phyloP scores from a whole-genome alignment of 345 rosid species.

The Barbarea vulgaris region DNA sequence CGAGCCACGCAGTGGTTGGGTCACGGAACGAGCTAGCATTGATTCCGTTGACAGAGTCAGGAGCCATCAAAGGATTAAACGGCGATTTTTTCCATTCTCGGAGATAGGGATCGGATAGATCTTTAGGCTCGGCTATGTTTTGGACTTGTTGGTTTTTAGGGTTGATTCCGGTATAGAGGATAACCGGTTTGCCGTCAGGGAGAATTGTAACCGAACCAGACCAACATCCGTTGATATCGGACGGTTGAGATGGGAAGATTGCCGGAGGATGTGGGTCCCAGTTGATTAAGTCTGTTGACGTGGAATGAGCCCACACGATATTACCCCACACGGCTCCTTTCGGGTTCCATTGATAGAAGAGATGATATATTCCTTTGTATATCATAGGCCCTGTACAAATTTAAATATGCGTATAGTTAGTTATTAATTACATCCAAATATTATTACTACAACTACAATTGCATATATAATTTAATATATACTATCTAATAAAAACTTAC shows the following conservation, averaged over 20 bases:
- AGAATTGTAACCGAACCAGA: conserved; percentile 77
- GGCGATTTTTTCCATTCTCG: conserved; percentile 62
- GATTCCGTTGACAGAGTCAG: conserved; percentile 43
- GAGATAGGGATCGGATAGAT: conserved; percentile 65
- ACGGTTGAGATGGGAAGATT: conserved; percentile 56
- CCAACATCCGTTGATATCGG: conserved; percentile 70
- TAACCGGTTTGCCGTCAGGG: conserved; percentile 49
- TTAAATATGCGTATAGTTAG: not conserved
- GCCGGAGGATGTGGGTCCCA: conserved; percentile 66
- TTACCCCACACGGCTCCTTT: conserved; percentile 71
- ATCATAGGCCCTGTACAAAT: conserved; percentile 58
- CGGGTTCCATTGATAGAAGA: conserved; percentile 79
- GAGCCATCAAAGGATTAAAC: conserved; percentile 60
- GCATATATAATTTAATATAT: too few species aligned
- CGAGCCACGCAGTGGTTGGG: conserved; percentile 82
- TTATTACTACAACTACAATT: too few species aligned
- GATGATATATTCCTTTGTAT: conserved; percentile 72
- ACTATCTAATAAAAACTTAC: too few species aligned
- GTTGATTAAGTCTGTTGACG: conserved; percentile 67
- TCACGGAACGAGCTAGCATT: conserved; percentile 73
- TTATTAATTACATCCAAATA: not conserved
- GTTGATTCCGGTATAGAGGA: conserved; percentile 68
- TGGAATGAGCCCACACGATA: conserved; percentile 87
- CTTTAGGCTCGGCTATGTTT: conserved; percentile 65
- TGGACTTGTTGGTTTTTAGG: conserved; percentile 51